Evolutionary conservation across 2,329 filamentous ascomycete genomes (phyloP).

Genomic region (Anthostomella pinea): DNA sequence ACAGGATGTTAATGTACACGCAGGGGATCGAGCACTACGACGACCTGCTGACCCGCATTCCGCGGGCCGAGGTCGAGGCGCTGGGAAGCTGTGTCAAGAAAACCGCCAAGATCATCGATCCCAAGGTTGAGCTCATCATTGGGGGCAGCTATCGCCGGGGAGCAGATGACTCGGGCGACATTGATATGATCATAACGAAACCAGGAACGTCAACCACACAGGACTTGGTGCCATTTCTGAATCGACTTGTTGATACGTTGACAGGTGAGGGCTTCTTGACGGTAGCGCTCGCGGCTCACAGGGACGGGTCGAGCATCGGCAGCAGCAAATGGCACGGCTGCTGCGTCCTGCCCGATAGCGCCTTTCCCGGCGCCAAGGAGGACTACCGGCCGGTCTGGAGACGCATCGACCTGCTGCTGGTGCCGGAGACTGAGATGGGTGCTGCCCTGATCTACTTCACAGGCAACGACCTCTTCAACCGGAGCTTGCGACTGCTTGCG

Average conservation of each 20-base stretch:
- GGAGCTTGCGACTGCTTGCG: slow-evolving; percentile 77
- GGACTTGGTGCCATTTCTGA: slow-evolving; percentile 61
- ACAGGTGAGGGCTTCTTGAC: slow-evolving; percentile 64
- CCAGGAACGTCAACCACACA: slow-evolving; percentile 49
- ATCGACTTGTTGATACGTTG: slow-evolving; percentile 61
- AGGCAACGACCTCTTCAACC: slow-evolving; percentile 91
- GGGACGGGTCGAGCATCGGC: slow-evolving; percentile 39
- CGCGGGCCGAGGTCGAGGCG: slow-evolving; percentile 68
- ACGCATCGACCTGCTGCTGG: slow-evolving; percentile 79
- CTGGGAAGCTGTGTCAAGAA: slow-evolving; percentile 64
- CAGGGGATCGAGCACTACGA: slow-evolving; percentile 78
- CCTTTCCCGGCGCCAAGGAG: slow-evolving; percentile 23
- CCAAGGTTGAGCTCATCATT: slow-evolving; percentile 65
- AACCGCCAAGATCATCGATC: slow-evolving; percentile 59
- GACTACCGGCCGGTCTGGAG: slow-evolving; percentile 61
- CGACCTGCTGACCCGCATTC: slow-evolving; percentile 77
- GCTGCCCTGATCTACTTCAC: slow-evolving; percentile 94
- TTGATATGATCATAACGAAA: slow-evolving; percentile 82
- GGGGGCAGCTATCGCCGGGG: slow-evolving; percentile 86
- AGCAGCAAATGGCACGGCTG: slow-evolving; percentile 89
- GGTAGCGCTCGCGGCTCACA: slow-evolving; percentile 60
- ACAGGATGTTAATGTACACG: too few species aligned
- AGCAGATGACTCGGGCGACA: slow-evolving; percentile 69
- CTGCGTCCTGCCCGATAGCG: slow-evolving; percentile 60
- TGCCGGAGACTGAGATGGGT: slow-evolving; percentile 75